Evolutionary conservation across 2,329 filamentous ascomycete genomes (phyloP), one percentile per base, ranked within the genome.

Genomic region (Aspergillus sojae): DNA sequence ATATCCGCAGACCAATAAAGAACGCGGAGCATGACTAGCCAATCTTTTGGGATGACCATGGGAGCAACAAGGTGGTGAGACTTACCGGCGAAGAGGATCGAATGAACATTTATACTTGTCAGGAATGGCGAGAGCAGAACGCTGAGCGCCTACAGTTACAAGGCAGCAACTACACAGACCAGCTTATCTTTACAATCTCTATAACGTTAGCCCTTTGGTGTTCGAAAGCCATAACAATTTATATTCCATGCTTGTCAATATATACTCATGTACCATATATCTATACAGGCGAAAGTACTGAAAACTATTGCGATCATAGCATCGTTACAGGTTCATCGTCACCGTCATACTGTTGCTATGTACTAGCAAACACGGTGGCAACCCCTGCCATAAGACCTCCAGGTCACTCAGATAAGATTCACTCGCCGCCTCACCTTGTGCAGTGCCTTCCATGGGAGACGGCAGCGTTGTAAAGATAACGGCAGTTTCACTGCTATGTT

Each of bases 281-380:
- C 45, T 63, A 45, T 58, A 64, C 50, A 59, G 28, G 48, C 12
- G 11, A 32, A 28, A 19, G 11, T 34, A 57, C 23, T 19, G 26
- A 48, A n/a, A 55, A 52, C 46, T 45, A 46, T 58, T 46, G 3
- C 16, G 45, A 43, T 55, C 60, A 43, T 60, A 53, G 53, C 21
- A 19, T 60, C 67, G 48, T 75, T 69, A 81, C 36, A 80, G 65
- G 62, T 80, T 80, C 74, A 80, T 79, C 60, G 79, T 96, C 54
- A 96, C 92, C 19, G 92, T 96, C 90, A 96, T 93, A 72, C 89
- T 93, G 77, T 96, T 96, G 77, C 91, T 93, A 78, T 96, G 85
- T 45, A 96, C 91, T 75, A 96, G 80, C 71, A 96, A 76, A 53
- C 88, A 87, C 1, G 93, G 92, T 32, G 92, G 92, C 65, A 94